Percentiles rank a stretch among this genome's conserved stretches.
Evolutionary conservation across 345 rosid species (phyloP).

Genomic region (Bruguiera parviflora): DNA sequence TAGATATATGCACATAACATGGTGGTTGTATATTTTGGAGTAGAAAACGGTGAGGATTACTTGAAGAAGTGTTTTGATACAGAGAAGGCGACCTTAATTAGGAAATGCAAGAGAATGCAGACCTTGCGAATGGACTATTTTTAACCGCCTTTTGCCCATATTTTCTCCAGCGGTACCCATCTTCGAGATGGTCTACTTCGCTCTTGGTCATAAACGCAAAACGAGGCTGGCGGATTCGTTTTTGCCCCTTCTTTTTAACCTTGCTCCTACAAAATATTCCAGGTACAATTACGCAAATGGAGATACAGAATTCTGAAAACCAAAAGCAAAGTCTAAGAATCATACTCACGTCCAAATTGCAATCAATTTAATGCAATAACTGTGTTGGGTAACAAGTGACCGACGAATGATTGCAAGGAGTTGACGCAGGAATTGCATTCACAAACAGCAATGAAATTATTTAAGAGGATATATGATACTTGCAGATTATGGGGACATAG

Average conservation of each 20-base stretch:
- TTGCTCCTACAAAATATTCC: slow-evolving; percentile 57
- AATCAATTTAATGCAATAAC: too few species aligned
- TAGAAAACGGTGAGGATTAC: background rate
- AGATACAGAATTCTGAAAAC: slow-evolving; percentile 2
- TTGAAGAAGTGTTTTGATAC: background rate
- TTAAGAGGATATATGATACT: too few species aligned
- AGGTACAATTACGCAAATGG: slow-evolving; percentile 27
- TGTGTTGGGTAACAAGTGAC: too few species aligned
- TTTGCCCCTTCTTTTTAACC: slow-evolving; percentile 71
- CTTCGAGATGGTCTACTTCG: slow-evolving; percentile 95
- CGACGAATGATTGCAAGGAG: too few species aligned
- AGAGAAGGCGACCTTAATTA: background rate
- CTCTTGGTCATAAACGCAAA: slow-evolving; percentile 94
- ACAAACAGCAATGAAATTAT: too few species aligned
- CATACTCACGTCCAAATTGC: background rate
- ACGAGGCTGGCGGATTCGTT: slow-evolving; percentile 77
- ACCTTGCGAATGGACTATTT: slow-evolving; percentile 93
- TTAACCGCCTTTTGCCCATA: slow-evolving; percentile 94
- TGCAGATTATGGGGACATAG: too few species aligned
- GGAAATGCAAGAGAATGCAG: slow-evolving; percentile 11
- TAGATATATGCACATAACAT: too few species aligned
- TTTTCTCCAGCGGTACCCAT: slow-evolving; percentile 89
- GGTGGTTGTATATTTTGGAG: background rate
- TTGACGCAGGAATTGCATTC: too few species aligned
- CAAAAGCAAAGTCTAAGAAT: background rate